Evolutionary conservation across 169 alveolate species (phyloP).

Genomic region (Sarcocystis neurona): DNA sequence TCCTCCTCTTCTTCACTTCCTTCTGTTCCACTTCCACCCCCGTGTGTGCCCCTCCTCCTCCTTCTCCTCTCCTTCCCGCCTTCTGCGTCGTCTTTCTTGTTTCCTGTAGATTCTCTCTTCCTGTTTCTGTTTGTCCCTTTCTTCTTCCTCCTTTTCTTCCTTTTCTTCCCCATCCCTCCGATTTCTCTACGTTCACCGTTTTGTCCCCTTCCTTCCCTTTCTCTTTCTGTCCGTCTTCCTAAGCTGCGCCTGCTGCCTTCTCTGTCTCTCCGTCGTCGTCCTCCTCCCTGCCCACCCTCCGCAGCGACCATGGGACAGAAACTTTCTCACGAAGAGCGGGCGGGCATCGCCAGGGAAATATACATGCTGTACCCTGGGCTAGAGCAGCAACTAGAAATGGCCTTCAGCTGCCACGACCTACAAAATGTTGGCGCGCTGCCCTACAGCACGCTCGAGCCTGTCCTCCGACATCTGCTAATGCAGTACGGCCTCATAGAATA

Average conservation of each 20-base stretch:
- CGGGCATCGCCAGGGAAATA: slow-evolving; percentile 60
- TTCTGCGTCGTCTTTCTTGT: too few species aligned
- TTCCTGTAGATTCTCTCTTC: too few species aligned
- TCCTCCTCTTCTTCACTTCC: too few species aligned
- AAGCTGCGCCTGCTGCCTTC: too few species aligned
- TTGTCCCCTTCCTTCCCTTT: too few species aligned
- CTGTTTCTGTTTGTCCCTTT: too few species aligned
- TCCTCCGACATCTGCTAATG: slow-evolving; percentile 79
- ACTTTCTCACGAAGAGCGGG: slow-evolving; percentile 63
- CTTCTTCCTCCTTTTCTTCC: neutral
- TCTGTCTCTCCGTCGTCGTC: too few species aligned
- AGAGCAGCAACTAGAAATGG: slow-evolving; percentile 78
- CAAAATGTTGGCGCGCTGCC: slow-evolving; percentile 76
- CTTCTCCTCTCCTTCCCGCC: too few species aligned
- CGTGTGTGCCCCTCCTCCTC: too few species aligned
- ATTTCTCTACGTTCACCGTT: too few species aligned
- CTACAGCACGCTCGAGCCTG: slow-evolving; percentile 78
- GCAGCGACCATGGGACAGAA: slow-evolving; percentile 61
- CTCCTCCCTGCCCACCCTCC: neutral
- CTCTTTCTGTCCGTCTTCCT: too few species aligned
- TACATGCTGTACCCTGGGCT: slow-evolving; percentile 78
- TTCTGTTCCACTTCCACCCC: too few species aligned
- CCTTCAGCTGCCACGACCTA: slow-evolving; percentile 81
- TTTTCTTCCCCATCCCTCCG: neutral
- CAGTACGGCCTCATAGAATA: slow-evolving; percentile 82